phyloP scores from a whole-genome alignment of 2,329 filamentous ascomycete genomes.

The Tricladium varicosporioides region DNA sequence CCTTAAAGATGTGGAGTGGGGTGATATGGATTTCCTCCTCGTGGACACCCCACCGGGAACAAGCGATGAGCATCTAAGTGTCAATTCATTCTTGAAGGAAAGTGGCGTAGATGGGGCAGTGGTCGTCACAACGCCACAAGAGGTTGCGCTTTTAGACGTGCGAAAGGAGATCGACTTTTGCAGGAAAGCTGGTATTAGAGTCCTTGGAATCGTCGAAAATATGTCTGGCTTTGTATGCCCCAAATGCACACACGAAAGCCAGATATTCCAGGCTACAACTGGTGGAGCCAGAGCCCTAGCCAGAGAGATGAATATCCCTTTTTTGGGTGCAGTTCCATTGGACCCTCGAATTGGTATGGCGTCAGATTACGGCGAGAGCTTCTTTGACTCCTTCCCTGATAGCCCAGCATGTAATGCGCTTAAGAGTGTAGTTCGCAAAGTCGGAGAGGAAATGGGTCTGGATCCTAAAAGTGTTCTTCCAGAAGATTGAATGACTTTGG shows the following conservation, averaged over 20 bases:
- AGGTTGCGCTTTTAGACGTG: conserved; percentile 88
- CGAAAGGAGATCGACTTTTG: conserved; percentile 98
- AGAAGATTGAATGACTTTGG: conserved; percentile 18
- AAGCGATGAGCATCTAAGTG: conserved; percentile 89
- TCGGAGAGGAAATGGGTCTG: conserved; percentile 62
- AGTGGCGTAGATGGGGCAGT: conserved; percentile 92
- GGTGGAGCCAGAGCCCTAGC: conserved; percentile 81
- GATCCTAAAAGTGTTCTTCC: conserved; percentile 24
- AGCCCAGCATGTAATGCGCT: conserved; percentile 86
- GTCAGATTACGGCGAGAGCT: conserved; percentile 96
- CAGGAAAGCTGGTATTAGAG: conserved; percentile 83
- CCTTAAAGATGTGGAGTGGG: conserved; percentile 97
- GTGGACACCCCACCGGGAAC: conserved; percentile 96
- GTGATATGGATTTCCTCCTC: conserved; percentile 86
- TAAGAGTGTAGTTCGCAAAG: conserved; percentile 71
- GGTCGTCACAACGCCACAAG: conserved; percentile 91
- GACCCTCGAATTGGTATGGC: conserved; percentile 95
- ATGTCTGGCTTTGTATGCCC: conserved; percentile 98
- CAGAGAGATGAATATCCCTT: conserved; percentile 82
- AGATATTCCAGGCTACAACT: conserved; percentile 90
- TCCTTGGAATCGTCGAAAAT: conserved; percentile 92
- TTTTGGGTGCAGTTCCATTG: conserved; percentile 84
- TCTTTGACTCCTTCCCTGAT: conserved; percentile 89
- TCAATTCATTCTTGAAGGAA: conserved; percentile 88
- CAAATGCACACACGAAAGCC: conserved; percentile 75